Percentiles rank a stretch among this genome's conserved stretches.
Conservation (phyloP, 371 early-diverging fungal species). For the Funneliformis caledonium region DNA sequence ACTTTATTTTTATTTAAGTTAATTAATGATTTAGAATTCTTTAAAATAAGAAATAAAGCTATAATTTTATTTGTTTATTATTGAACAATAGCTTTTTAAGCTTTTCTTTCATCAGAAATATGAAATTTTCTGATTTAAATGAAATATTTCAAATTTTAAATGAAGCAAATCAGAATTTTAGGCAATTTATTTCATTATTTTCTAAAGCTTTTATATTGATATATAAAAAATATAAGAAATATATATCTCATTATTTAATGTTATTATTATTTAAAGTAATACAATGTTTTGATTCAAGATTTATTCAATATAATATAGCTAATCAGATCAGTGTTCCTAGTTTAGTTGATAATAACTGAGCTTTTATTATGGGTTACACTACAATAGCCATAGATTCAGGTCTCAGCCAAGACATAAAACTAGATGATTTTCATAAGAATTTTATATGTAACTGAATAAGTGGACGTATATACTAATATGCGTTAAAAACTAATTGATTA, state of each 20-base stretch:
- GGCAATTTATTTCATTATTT: neutral
- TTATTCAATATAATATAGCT: neutral
- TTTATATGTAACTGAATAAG: no score
- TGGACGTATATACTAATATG: no score
- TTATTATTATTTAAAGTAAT: neutral
- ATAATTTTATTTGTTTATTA: neutral
- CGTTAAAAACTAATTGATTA: no score
- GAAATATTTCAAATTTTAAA: neutral
- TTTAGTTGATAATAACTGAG: no score
- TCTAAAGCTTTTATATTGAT: neutral
- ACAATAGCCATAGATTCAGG: no score
- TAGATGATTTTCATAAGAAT: no score
- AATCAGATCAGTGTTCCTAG: no score
- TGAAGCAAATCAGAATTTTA: neutral
- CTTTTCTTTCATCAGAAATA: neutral
- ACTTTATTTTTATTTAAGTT: neutral
- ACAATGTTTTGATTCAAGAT: neutral
- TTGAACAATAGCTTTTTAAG: neutral
- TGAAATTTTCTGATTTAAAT: neutral
- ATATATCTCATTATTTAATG: neutral
- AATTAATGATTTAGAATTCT: slow-evolving; percentile 1
- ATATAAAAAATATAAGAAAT: neutral
- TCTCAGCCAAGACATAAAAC: no score
- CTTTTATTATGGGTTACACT: no score
- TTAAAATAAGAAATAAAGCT: neutral